phyloP scores from a whole-genome alignment of 352 stramenopile species.

The Phytophthora syringae region DNA sequence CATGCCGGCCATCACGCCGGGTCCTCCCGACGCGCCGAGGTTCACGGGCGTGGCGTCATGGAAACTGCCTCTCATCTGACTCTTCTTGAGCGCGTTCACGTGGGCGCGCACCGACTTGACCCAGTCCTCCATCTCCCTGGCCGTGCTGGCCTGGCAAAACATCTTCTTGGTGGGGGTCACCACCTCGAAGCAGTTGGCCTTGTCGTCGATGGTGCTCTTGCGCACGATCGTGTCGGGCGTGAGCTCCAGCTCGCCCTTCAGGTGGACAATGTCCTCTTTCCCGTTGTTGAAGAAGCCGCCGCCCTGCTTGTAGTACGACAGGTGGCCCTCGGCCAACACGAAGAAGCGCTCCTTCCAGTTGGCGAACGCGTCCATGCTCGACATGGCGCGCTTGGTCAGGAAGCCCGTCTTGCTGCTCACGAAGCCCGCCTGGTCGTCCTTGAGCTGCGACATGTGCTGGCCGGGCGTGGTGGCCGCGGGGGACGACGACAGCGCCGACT shows the following conservation, averaged over 20 bases:
- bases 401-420: slow-evolving; percentile 87
- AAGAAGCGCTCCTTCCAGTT: slow-evolving; percentile 92
- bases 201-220: slow-evolving; percentile 89
- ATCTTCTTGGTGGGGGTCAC: slow-evolving; percentile 85
- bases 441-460: slow-evolving; percentile 12
- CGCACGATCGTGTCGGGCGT: slow-evolving; percentile 80
- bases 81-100: slow-evolving; percentile 77
- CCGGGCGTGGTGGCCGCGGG: slow-evolving; percentile 21
- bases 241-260: slow-evolving; percentile 86
- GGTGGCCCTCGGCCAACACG: slow-evolving; percentile 79
- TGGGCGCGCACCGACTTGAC: slow-evolving; percentile 85
- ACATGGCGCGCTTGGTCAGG: slow-evolving; percentile 88
- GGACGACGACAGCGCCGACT: slow-evolving; percentile 30
- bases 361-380: slow-evolving; percentile 86
- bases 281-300: slow-evolving; percentile 86
- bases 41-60: slow-evolving; percentile 53
- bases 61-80: slow-evolving; percentile 64
- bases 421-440: slow-evolving; percentile 53
- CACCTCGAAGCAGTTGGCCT: slow-evolving; percentile 89
- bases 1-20: slow-evolving; percentile 29
- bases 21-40: slow-evolving; percentile 28
- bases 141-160: slow-evolving; percentile 85
- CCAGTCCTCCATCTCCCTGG: slow-evolving; percentile 88
- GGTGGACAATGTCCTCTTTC: slow-evolving; percentile 87
- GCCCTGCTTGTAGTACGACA: slow-evolving; percentile 90